Conservation (phyloP, 495 filamentous ascomycete species). For the Halenospora varia region DNA sequence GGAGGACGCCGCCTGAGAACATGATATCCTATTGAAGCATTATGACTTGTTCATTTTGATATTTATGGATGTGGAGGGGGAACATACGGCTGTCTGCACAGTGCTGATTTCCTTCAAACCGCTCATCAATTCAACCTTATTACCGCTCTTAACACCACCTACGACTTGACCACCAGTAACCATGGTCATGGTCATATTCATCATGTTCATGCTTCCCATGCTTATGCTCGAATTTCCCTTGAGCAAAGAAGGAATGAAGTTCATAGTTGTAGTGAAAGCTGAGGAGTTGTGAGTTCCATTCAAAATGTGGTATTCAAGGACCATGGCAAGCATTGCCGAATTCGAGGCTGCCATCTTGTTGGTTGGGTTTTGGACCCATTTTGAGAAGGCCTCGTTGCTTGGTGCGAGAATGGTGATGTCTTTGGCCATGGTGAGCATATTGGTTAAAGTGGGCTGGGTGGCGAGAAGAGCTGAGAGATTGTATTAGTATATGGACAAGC, state of each 20-base stretch:
- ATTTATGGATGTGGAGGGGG: neutral
- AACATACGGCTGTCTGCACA: constrained; percentile 26
- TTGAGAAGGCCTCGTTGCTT: constrained; percentile 50
- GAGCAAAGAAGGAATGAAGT: constrained; percentile 53
- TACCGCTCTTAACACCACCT: constrained; percentile 23
- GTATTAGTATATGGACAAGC: neutral
- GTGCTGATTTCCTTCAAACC: constrained; percentile 32
- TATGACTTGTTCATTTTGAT: neutral
- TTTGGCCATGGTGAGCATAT: constrained; percentile 33
- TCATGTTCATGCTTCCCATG: constrained; percentile 21
- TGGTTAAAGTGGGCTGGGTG: constrained; percentile 34
- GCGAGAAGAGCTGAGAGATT: constrained; percentile 32
- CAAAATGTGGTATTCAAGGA: constrained; percentile 61
- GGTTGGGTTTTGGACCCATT: constrained; percentile 29
- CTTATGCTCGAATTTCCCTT: constrained; percentile 8
- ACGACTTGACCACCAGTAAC: constrained; percentile 30
- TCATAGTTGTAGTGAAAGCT: constrained; percentile 37
- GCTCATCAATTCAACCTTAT: constrained; percentile 31
- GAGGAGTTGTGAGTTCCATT: constrained; percentile 43
- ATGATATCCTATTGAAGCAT: constrained; percentile 47
- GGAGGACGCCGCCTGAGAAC: constrained; percentile 60
- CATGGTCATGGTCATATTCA: constrained; percentile 39
- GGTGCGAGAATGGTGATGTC: constrained; percentile 65
- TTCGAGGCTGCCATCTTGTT: constrained; percentile 27
- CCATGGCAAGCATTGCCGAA: constrained; percentile 33